These are phyloP conservation scores for Clausena lansium DNA, from an alignment of 345 rosid genomes.

Conservation along the genomic window DNA sequence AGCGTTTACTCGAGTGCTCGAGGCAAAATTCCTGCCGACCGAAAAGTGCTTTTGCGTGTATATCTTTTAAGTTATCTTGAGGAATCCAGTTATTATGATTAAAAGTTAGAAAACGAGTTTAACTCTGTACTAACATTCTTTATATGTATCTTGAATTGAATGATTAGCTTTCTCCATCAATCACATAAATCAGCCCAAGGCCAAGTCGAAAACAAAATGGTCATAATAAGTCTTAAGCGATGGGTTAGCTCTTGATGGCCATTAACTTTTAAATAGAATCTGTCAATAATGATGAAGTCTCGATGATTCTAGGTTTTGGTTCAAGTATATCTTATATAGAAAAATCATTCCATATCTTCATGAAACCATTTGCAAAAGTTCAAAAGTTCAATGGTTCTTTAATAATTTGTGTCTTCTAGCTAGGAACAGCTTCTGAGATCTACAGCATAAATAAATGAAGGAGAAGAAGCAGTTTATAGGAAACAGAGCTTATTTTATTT, in stretches of 20 bases:
- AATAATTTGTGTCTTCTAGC: background rate
- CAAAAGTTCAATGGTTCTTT: background rate
- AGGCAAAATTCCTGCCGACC: background rate
- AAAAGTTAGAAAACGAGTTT: background rate
- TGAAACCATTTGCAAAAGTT: background rate
- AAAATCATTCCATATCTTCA: background rate
- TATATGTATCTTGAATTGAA: background rate
- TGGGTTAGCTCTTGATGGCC: background rate
- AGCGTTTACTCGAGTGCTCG: background rate
- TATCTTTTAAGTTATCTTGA: background rate
- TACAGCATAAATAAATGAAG: background rate
- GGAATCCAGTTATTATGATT: background rate
- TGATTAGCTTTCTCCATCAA: background rate
- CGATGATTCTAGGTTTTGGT: too few species aligned
- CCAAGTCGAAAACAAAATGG: background rate
- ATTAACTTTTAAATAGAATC: background rate
- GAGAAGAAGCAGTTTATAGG: background rate
- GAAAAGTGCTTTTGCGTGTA: background rate
- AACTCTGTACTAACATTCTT: background rate
- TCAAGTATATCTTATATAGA: background rate
- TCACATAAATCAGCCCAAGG: background rate
- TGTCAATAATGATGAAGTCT: background rate
- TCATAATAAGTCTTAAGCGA: background rate
- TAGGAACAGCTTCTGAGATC: constrained; percentile 1
- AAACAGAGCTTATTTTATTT: too few species aligned